A percentile compares a stretch with the other conserved stretches of the same genome.
These are phyloP conservation scores for Boletus bicolor DNA, from an alignment of 768 basidiomycete species.

Conservation along the genomic window DNA sequence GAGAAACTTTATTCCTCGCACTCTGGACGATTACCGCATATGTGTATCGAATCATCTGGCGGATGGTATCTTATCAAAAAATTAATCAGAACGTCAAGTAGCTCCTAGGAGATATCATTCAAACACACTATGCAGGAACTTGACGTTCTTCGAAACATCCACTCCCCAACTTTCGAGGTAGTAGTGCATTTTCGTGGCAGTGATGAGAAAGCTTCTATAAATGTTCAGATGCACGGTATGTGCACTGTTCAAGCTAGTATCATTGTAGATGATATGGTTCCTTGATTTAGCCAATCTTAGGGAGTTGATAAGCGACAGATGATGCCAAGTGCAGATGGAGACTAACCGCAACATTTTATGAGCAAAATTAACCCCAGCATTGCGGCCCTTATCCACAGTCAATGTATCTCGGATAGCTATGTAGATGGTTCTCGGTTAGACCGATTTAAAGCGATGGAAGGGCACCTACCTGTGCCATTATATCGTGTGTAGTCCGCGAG, in stretches of 20 bases:
- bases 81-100: not conserved
- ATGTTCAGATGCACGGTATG: slow-evolving; percentile 72
- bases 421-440: not conserved
- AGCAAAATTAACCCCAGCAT: slow-evolving; percentile 61
- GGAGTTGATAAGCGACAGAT: slow-evolving; percentile 5
- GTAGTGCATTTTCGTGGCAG: slow-evolving; percentile 82
- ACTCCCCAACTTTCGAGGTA: slow-evolving; percentile 68
- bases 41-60: slow-evolving; percentile 56
- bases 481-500: slow-evolving; percentile 77
- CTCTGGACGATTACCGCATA: slow-evolving; percentile 51
- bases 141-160: slow-evolving; percentile 38
- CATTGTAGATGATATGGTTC: slow-evolving; percentile 78
- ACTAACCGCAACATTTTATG: slow-evolving; percentile 75
- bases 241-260: slow-evolving; percentile 62
- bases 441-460: not conserved
- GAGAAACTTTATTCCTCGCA: slow-evolving; percentile 39
- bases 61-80: slow-evolving; percentile 51
- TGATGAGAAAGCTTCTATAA: slow-evolving; percentile 79
- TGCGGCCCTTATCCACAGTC: slow-evolving; percentile 64
- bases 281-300: slow-evolving; percentile 67
- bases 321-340: not conserved
- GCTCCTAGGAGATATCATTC: not conserved
- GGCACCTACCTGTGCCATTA: slow-evolving; percentile 49
- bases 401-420: slow-evolving; percentile 64
- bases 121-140: slow-evolving; percentile 55